Evolutionary conservation across 2,329 filamentous ascomycete species (phyloP).

Genomic region (Venturia carpophila): DNA sequence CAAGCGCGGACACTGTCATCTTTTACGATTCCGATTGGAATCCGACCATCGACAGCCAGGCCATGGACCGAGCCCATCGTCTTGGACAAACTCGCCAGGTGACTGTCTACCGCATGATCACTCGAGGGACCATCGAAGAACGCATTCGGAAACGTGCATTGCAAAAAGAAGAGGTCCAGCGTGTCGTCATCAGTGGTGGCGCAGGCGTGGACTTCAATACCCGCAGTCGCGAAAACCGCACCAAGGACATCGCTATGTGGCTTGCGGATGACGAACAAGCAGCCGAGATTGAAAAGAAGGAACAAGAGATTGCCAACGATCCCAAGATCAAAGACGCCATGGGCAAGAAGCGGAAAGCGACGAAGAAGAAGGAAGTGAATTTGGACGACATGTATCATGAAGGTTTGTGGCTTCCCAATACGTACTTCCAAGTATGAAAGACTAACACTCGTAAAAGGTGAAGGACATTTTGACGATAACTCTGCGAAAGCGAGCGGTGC

Average conservation of each 20-base stretch:
- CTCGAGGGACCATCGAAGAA: conserved; percentile 41
- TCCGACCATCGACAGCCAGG: conserved; percentile 19
- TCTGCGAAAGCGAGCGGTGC: conserved; percentile 76
- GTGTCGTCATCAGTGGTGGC: conserved; percentile 89
- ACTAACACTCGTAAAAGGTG: conserved; percentile 51
- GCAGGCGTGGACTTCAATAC: conserved; percentile 93
- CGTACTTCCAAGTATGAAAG: neutral
- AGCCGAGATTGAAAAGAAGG: conserved; percentile 84
- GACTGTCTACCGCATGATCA: conserved; percentile 18
- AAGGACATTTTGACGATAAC: conserved; percentile 89
- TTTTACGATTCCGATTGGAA: conserved; percentile 82
- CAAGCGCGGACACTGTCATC: conserved; percentile 93
- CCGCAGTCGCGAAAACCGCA: conserved; percentile 79
- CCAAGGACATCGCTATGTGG: conserved; percentile 98
- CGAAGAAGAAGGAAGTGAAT: conserved; percentile 57
- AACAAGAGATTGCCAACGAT: conserved; percentile 64
- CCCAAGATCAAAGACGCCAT: conserved; percentile 48
- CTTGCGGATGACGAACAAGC: conserved; percentile 95
- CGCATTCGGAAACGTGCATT: conserved; percentile 92
- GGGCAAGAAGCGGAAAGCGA: conserved; percentile 43
- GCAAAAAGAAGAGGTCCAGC: conserved; percentile 98
- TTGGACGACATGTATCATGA: conserved; percentile 99
- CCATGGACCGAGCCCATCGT: conserved; percentile 19
- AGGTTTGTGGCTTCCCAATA: conserved; percentile 41
- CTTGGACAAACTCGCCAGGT: conserved; percentile 19